Evolutionary conservation across 2,329 filamentous ascomycete genomes (phyloP), one percentile per base, ranked within the genome.

Genomic region (Cladosporium cucumerinum): DNA sequence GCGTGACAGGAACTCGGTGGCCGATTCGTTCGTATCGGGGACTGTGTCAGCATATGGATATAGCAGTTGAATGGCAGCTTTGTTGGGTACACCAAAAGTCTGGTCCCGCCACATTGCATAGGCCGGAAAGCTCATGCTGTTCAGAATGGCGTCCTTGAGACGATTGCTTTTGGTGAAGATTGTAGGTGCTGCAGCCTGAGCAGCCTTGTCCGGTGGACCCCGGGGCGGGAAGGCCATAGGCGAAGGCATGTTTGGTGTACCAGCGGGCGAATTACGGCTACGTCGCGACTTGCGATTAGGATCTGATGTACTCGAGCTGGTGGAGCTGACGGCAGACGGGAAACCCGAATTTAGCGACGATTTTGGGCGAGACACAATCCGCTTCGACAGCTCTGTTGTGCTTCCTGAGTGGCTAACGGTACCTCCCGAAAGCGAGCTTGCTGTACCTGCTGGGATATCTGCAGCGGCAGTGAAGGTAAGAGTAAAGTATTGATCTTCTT

Each of bases 101-200:
- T 89, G 86, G 69, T 94, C 91, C 72, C 88, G 89, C 91, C 91
- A 93, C 87, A 93, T 90, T 26, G 89, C 55, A 52, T 93, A 80
- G 25, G 92, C 88, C 0, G 91, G 90, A 73, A 91, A 87, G 66
- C 87, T 85, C 28, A 91, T 90, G 46, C 87, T 90, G 72, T 92
- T 89, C 7, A 94, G 79, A 23, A 93, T 82, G 0, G 90, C 89
- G 73, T 93, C 90, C 75, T 93, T 93, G 79, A 94, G 86, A 59
- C 88, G 81, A 8, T 85, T 86, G 63, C 91, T 86, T 73, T 93
- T 94, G 70, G 91, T 87, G 26, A 92, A 82, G 14, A 89, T 80
- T 0, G 89, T 89, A 0, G 89, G 87, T 2, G 85, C 82, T 63
- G 82, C 83, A 0, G 85, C 81, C n/a, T 82, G 75, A 5, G 83